Evolutionary conservation across 306 rosid genomes (phyloP).

Genomic region (Acacia confusa): DNA sequence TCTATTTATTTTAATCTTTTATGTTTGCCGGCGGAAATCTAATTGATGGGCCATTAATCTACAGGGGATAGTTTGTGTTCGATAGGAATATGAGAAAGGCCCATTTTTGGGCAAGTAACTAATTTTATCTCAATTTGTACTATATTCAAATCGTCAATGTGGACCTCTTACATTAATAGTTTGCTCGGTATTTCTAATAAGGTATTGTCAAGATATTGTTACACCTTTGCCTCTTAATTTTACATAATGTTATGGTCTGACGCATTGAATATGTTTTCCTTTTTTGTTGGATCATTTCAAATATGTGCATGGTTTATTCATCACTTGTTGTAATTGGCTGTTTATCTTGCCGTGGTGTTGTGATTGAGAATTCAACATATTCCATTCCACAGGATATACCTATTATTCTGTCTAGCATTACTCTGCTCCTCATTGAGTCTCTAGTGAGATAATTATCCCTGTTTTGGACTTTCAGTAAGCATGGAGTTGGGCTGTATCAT

Average conservation of each 20-base stretch:
- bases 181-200: background rate
- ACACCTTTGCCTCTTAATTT: no score
- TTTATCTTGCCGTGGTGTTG: background rate
- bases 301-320: background rate
- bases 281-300: background rate
- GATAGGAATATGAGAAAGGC: no score
- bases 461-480: background rate
- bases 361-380: no score
- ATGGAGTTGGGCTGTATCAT: background rate
- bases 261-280: background rate
- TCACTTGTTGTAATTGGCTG: background rate
- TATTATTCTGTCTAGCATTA: no score
- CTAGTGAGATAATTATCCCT: no score
- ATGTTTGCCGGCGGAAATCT: background rate
- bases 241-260: no score
- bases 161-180: background rate
- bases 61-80: background rate
- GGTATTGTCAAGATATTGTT: no score
- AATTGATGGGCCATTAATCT: background rate
- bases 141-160: background rate
- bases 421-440: no score
- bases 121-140: background rate
- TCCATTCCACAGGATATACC: no score
- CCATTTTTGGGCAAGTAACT: background rate
- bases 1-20: background rate